A percentile compares a stretch with the other conserved stretches of the same genome.
These are phyloP conservation scores for Cladochytrium replicatum DNA, from an alignment of 192 early-diverging fungal species.

Conservation along the genomic window DNA sequence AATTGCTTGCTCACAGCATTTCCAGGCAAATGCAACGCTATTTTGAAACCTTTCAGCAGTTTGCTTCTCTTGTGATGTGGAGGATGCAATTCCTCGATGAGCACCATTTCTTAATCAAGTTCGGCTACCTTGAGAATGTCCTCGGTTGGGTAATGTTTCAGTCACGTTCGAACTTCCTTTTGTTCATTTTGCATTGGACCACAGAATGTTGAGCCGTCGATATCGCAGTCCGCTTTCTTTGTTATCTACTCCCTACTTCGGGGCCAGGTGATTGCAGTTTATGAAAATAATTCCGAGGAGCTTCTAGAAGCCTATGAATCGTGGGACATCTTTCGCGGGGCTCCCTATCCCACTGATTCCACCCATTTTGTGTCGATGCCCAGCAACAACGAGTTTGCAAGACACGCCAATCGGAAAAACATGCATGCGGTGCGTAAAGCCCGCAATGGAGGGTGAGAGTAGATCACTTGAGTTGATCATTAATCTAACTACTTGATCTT, in stretches of 20 bases:
- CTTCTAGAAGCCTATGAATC: slow-evolving; percentile 44
- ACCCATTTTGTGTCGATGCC: slow-evolving; percentile 27
- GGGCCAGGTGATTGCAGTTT: slow-evolving; percentile 46
- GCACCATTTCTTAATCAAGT: slow-evolving; percentile 54
- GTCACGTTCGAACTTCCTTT: slow-evolving; percentile 1
- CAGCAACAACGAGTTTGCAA: slow-evolving; percentile 46
- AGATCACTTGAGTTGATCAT: background rate
- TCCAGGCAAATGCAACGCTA: slow-evolving; percentile 37
- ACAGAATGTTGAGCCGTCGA: slow-evolving; percentile 8
- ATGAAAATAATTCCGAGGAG: slow-evolving; percentile 57
- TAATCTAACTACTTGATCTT: background rate
- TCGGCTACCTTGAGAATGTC: slow-evolving; percentile 45
- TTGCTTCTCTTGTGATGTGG: slow-evolving; percentile 55
- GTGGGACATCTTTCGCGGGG: slow-evolving; percentile 31
- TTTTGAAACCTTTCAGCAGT: slow-evolving; percentile 50
- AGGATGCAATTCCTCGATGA: slow-evolving; percentile 57
- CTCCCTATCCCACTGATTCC: slow-evolving; percentile 27
- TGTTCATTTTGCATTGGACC: background rate
- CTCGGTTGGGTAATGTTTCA: slow-evolving; percentile 31
- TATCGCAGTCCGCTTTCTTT: slow-evolving; percentile 47
- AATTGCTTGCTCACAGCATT: background rate
- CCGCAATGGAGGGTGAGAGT: slow-evolving; percentile 62
- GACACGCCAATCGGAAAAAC: slow-evolving; percentile 42
- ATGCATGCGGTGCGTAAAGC: slow-evolving; percentile 52
- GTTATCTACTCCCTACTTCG: slow-evolving; percentile 50